Conservation (phyloP, 305 asterid genomes). For the Fraxinus baroniana region DNA sequence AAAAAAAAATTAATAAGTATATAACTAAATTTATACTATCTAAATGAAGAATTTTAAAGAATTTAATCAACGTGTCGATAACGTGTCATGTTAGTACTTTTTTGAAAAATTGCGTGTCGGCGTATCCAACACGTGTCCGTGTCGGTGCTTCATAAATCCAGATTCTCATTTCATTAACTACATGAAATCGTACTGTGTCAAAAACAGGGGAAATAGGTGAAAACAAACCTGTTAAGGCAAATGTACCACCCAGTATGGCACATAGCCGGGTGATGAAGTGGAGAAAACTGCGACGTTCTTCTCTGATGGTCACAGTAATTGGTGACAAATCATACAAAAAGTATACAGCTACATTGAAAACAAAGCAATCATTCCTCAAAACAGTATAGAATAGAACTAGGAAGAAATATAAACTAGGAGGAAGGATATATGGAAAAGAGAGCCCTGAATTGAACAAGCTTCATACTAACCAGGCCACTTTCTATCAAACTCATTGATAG, state of each 20-base stretch:
- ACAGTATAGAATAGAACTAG: neutral
- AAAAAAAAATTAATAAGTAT: too few relatives aligned
- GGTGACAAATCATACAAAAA: slow-evolving; percentile 96
- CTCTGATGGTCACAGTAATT: slow-evolving; percentile 90
- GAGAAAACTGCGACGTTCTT: slow-evolving; percentile 97
- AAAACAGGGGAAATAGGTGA: slow-evolving; percentile 8
- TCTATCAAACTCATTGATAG: slow-evolving; percentile 67
- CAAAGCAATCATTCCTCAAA: slow-evolving; percentile 11
- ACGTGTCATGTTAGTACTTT: neutral
- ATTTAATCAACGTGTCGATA: neutral
- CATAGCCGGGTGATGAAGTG: slow-evolving; percentile 96
- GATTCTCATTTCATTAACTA: slow-evolving; percentile 8
- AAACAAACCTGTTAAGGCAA: slow-evolving; percentile 87
- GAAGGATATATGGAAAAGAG: slow-evolving; percentile 3
- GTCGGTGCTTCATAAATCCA: neutral
- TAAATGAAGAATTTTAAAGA: neutral
- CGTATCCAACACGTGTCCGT: neutral
- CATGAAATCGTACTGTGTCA: slow-evolving; percentile 13
- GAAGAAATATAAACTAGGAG: neutral
- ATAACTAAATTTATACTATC: neutral
- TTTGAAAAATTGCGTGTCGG: neutral
- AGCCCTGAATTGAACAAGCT: slow-evolving; percentile 14
- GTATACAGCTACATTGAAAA: slow-evolving; percentile 76
- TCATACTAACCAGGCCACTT: slow-evolving; percentile 82
- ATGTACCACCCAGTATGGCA: slow-evolving; percentile 99